Evolutionary conservation across 2,329 filamentous ascomycete genomes (phyloP), one percentile per base, ranked within the genome.

Genomic region (Exophiala lecanii-corni): DNA sequence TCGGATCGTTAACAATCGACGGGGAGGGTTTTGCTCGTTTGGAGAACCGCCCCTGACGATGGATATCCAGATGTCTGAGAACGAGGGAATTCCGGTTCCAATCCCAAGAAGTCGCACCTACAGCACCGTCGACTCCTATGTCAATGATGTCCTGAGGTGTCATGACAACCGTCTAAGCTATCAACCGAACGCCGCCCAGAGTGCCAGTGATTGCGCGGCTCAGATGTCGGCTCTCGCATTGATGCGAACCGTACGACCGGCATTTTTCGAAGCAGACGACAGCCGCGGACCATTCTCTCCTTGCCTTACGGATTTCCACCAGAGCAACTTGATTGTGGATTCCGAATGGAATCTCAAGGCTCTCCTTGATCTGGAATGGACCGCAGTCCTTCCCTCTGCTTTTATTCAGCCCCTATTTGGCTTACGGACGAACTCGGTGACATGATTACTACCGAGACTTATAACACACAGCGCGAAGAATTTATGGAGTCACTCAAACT

Each of bases 321-420:
- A 41, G n/a, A 50, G 43, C 30, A 54, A 54, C 41, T 62, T 66
- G 10, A 59, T 66, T 37, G 61, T 66, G 3, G 62, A 67, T 41
- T 37, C 57, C 10, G 38, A 63, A 28, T 65, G 61, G 59, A 57
- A 62, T 34, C 50, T 66, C 23, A 60, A 51, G 21, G 49, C 39
- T 34, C 36, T 66, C 9, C 57, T 66, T 44, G 62, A 66, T 37
- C 54, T 64, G 3, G 62, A 67, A 47, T 66, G 57, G 58, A 55
- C 58, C 16, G 59, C 51, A 32, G 47, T 57, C 10, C 43, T 41
- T n/a, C 58, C 60, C 10, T 26, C 57, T 9, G 60, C 65, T 41
- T 60, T 62, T 51, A 34, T 55, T n/a, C 38, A 45, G 10, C 51
- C 55, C 62, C 62, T 2, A 48, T 57, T 45, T 66, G 61, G 62